phyloP scores from a whole-genome alignment of 345 rosid species.

The Dipteronia dyeriana region DNA sequence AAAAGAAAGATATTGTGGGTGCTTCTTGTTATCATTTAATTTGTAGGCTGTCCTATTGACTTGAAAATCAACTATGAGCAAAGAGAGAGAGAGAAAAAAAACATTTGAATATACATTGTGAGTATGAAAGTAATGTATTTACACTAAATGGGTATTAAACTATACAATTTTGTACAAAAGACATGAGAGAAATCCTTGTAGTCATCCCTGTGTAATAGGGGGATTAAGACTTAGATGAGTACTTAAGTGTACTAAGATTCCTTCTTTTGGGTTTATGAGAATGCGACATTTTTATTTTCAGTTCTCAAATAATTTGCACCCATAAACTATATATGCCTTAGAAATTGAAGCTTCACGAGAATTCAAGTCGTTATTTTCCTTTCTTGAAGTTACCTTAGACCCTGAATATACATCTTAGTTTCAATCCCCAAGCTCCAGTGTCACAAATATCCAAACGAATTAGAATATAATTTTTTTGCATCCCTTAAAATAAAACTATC shows the following conservation, averaged over 20 bases:
- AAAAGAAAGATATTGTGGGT: not conserved
- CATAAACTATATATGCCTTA: not conserved
- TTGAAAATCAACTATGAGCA: not conserved
- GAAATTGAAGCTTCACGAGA: constrained; percentile 4
- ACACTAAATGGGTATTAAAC: not conserved
- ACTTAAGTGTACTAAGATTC: not conserved
- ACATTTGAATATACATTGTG: not conserved
- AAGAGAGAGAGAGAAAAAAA: too few relatives aligned
- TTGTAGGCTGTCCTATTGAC: not conserved
- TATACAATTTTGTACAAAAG: not conserved
- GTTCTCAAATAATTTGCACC: not conserved
- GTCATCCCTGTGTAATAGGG: too few relatives aligned
- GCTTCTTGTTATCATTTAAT: not conserved
- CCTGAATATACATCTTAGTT: not conserved
- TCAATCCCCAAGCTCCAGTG: not conserved
- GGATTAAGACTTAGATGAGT: not conserved
- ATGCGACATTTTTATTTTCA: not conserved
- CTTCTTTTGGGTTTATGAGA: not conserved
- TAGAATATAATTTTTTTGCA: too few relatives aligned
- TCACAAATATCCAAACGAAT: not conserved
- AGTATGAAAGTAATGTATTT: not conserved
- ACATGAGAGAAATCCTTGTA: not conserved
- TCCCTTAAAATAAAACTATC: not conserved
- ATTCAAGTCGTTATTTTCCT: not conserved
- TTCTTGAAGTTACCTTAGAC: not conserved